These are phyloP conservation scores for Agastache rugosa DNA, from an alignment of 257 asterid genomes.

Conservation along the genomic window DNA sequence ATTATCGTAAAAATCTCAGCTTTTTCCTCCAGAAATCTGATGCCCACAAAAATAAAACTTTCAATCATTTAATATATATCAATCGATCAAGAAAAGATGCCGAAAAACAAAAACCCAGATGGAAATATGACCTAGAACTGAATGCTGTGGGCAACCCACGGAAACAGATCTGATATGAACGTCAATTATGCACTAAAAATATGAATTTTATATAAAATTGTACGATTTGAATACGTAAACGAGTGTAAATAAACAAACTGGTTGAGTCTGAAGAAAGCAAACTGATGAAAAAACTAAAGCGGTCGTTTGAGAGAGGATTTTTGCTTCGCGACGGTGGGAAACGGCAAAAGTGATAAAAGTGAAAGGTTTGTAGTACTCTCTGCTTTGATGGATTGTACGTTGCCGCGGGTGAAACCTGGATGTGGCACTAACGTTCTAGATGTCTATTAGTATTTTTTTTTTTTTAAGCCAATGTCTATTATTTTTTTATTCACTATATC, in stretches of 20 bases:
- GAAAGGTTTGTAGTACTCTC: background rate
- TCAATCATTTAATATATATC: background rate
- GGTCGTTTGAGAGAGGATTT: conserved; percentile 12
- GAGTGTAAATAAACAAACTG: background rate
- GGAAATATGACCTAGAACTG: conserved; percentile 32
- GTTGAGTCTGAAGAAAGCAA: conserved; percentile 41
- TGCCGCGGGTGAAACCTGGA: background rate
- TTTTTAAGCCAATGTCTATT: too few species aligned
- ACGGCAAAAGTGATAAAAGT: conserved; percentile 2
- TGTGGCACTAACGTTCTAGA: background rate
- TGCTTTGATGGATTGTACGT: conserved; percentile 33
- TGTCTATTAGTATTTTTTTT: too few species aligned
- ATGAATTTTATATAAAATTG: conserved; percentile 6
- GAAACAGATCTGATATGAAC: conserved; percentile 44
- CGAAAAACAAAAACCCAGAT: conserved; percentile 27
- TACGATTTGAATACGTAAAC: conserved; percentile 19
- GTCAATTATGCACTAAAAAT: conserved; percentile 12
- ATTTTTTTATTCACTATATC: too few species aligned
- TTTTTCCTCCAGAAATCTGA: conserved; percentile 29
- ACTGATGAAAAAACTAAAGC: conserved; percentile 2
- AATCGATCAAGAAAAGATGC: conserved; percentile 22
- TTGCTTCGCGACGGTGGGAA: conserved; percentile 36
- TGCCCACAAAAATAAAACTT: background rate
- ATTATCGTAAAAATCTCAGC: conserved; percentile 9
- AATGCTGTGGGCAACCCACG: conserved; percentile 27